A percentile compares a stretch with the other conserved stretches of the same genome.
Conservation (phyloP, 495 filamentous ascomycete genomes). For the Podospora sp. region DNA sequence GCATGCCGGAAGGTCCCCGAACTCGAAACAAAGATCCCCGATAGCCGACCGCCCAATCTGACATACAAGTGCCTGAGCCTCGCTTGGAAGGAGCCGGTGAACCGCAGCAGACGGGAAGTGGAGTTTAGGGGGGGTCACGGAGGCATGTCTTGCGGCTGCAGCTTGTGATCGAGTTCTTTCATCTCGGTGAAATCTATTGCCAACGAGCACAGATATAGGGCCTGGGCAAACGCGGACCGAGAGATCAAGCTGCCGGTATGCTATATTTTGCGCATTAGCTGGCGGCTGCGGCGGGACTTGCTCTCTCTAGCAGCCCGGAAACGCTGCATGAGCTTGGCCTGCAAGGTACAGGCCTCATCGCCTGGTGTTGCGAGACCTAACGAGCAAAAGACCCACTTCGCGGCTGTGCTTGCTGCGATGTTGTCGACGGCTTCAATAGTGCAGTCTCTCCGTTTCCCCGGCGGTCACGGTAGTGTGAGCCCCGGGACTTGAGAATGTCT, state of each 20-base stretch:
- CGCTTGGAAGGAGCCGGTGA: not conserved
- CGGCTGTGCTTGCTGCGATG: not conserved
- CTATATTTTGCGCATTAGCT: not conserved
- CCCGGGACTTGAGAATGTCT: not conserved
- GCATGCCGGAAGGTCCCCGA: not conserved
- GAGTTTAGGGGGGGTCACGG: not conserved
- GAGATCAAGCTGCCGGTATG: not conserved
- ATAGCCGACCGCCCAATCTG: not conserved
- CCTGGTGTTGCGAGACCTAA: not conserved
- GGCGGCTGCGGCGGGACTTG: not conserved
- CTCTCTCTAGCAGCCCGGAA: not conserved
- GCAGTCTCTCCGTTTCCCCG: not conserved
- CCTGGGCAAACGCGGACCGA: conserved; percentile 10
- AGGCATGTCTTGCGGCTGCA: conserved; percentile 16
- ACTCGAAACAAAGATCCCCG: not conserved
- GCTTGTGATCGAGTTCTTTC: conserved; percentile 4
- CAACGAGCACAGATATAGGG: not conserved
- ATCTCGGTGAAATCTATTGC: conserved; percentile 8
- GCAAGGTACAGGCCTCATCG: not conserved
- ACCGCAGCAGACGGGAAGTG: conserved; percentile 1
- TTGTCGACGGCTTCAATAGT: not conserved
- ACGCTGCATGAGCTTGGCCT: not conserved
- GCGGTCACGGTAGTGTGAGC: not conserved
- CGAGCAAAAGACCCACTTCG: not conserved
- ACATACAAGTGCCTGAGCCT: not conserved